A percentile compares a stretch with the other conserved stretches of the same genome.
phyloP scores from a whole-genome alignment of 2,329 filamentous ascomycete genomes.

The Rutstroemia sp. region DNA sequence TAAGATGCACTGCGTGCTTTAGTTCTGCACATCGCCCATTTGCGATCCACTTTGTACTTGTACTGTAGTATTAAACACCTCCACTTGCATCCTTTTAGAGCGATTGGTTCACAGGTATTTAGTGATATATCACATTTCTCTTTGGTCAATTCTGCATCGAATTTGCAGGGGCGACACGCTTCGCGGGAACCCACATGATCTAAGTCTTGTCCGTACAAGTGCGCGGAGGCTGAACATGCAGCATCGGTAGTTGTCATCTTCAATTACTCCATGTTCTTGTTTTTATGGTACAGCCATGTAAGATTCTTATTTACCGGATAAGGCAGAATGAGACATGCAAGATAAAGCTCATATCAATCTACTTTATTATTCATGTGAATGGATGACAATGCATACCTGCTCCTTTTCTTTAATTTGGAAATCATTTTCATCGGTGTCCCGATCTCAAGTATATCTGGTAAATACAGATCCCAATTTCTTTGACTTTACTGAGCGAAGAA shows the following conservation, averaged over 20 bases:
- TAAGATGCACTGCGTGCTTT: background rate
- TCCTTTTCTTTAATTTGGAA: too few species aligned
- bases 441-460: too few species aligned
- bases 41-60: too few species aligned
- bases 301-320: too few species aligned
- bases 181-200: constrained; percentile 4
- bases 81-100: background rate
- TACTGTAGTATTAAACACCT: background rate
- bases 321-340: too few species aligned
- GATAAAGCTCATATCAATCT: too few species aligned
- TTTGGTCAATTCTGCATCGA: background rate
- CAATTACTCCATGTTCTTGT: too few species aligned
- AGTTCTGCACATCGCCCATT: too few species aligned
- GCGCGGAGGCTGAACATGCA: background rate
- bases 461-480: background rate
- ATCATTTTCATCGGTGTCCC: too few species aligned
- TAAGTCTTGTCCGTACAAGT: constrained; percentile 2
- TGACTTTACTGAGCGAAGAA: background rate
- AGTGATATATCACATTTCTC: background rate
- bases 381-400: too few species aligned
- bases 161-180: constrained; percentile 2
- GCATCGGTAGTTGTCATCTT: background rate
- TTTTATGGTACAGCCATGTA: too few species aligned
- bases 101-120: background rate
- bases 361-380: too few species aligned